Percentiles rank a stretch among this genome's conserved stretches.
Evolutionary conservation across 1,284 basidiomycete genomes (phyloP).

Genomic region (Tylopilus sp.): DNA sequence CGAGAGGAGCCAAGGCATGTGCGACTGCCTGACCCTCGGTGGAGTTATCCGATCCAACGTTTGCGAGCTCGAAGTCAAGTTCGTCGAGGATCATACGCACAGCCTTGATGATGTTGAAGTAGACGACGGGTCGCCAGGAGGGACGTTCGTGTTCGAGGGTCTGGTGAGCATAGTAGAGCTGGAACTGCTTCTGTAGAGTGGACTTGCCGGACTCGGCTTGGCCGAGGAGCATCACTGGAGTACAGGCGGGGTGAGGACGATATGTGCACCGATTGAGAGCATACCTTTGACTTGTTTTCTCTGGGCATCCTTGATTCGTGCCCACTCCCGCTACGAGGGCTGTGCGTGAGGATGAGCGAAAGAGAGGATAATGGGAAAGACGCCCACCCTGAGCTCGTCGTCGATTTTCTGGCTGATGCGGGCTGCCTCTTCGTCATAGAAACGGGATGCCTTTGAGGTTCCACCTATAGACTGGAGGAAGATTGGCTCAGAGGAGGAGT

Average conservation of each 20-base stretch:
- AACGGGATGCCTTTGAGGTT: constrained; percentile 32
- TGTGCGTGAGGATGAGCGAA: neutral
- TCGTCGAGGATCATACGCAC: constrained; percentile 72
- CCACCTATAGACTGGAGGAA: constrained; percentile 33
- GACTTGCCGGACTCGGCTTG: constrained; percentile 81
- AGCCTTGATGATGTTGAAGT: constrained; percentile 77
- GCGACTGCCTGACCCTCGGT: constrained; percentile 31
- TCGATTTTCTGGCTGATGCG: constrained; percentile 64
- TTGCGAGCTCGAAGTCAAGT: constrained; percentile 56
- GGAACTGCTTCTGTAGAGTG: constrained; percentile 77
- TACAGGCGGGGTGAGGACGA: constrained; percentile 7
- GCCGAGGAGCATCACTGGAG: constrained; percentile 60
- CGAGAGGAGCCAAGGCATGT: constrained; percentile 33
- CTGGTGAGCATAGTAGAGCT: constrained; percentile 70
- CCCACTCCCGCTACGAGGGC: constrained; percentile 49
- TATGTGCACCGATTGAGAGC: constrained; percentile 12
- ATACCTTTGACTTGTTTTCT: constrained; percentile 64
- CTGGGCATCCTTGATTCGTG: constrained; percentile 46
- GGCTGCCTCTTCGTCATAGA: constrained; percentile 47
- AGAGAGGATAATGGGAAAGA: neutral
- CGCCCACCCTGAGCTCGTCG: constrained; percentile 60
- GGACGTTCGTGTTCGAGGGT: constrained; percentile 66
- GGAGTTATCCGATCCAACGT: constrained; percentile 28
- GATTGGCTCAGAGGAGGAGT: constrained; percentile 33
- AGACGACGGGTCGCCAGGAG: constrained; percentile 73